Base-by-base conservation (phyloP, 176 grass and related monocot species). In the Tuctoria greenei region DNA sequence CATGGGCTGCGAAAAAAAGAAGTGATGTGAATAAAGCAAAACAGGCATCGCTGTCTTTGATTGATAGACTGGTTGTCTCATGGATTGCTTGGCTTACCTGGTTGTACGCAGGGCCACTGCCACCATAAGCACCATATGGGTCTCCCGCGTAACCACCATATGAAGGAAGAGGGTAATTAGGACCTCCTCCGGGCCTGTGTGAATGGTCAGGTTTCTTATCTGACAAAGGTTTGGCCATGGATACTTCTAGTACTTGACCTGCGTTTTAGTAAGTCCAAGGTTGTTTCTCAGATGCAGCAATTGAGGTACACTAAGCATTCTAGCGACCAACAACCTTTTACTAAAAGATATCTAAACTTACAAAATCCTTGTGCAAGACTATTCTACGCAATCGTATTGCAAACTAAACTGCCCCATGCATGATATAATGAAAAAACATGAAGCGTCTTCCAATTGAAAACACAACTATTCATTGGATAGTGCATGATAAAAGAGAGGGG, bases 91-190 rank as follows among this genome's bases (percentile, higher is more conserved):
- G 9, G 49, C 12, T 79, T 75, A 99, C 95, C 85, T 99, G 91
- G 73, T 82, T 88, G 68, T 88, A 92, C 42, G 91, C 95, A 52
- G 86, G 70, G 26, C 84, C 83, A 43, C 55, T 10, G 4, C 91
- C 91, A 64, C 94, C 86, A 38, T 93, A 97, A 46, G 91, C 89
- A 26, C 91, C 91, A 88, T 99, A 99, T n/a, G 95, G 91, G 36
- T 92, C 87, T 77, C 85, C 77, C 76, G 85, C 83, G 65, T 90
- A 91, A 76, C 94, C 84, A 78, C 82, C 85, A 60, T 89, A 78
- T 17, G 88, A 59, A 65, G 90, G 88, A 74, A 84, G 82, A 71
- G 91, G 79, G 36, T 84, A 88, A 73, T 52, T 92, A 13, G 86
- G 85, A 77, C 64, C 72, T 66, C 81, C 69, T 57, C 91, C 89